Evolutionary conservation across 1,284 basidiomycete genomes (phyloP), one percentile per base, ranked within the genome.

Genomic region (Tylopilus orsonianus): DNA sequence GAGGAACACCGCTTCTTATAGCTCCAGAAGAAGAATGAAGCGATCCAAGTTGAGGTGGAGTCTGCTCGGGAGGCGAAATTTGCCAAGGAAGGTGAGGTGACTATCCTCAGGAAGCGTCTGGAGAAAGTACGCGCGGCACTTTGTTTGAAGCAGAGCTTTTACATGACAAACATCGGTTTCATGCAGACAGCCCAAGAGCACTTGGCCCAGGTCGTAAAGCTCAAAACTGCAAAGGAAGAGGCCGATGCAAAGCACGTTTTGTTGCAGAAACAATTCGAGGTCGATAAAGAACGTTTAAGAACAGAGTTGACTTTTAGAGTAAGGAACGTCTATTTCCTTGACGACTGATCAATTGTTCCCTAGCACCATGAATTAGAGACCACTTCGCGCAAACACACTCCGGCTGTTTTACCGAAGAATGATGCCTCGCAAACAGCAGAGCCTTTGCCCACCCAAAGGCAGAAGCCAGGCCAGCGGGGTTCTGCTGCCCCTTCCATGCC

Each of bases 281-380:
- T 77, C 51, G 85, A 89, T 58, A 73, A 84, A 49, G 87, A 89
- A 59, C 77, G 83, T 23, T 58, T 87, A 48, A 82, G 77, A 58
- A 87, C 87, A 0, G 80, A 87, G 52, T 77, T 80, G 39, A 71
- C 75, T 10, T 89, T 90, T 71, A 85, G 80, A 68, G 85, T 85
- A 68, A 50, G 68, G 32, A 14, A 45, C 32, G 14, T 44, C 16
- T 49, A 22, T 51, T 10, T 44, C 10, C 2, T 48, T 38, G 44
- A 34, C 40, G 20, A 42, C 23, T 63, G 34, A 58, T 51, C 37
- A 34, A 42, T 36, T 50, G 51, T 48, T 44, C 42, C 44, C 29
- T 33, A 88, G 83, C 83, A 85, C 76, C 84, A 87, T 54, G 87
- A 90, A 62, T 52, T 83, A 20, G 85, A 88, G 54, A 75, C 77